These are phyloP conservation scores for Trichophyton verrucosum DNA, from an alignment of 2,329 filamentous ascomycete species.

Conservation along the genomic window DNA sequence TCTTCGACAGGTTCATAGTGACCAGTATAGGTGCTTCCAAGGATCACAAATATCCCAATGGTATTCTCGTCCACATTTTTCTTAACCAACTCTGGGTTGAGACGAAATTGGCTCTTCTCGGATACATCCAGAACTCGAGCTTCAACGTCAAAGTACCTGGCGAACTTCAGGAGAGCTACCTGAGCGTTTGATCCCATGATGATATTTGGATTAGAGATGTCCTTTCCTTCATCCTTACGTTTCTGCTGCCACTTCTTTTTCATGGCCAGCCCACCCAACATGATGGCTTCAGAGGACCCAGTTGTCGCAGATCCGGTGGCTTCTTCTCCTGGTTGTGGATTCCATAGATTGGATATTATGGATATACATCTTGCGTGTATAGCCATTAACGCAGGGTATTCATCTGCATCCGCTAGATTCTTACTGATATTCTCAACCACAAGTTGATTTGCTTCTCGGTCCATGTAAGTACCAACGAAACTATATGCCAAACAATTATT, in stretches of 20 bases:
- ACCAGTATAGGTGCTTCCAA: slow-evolving; percentile 61
- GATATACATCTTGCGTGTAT: slow-evolving; percentile 57
- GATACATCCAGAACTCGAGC: slow-evolving; percentile 52
- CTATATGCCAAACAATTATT: slow-evolving; percentile 21
- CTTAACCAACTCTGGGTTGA: slow-evolving; percentile 52
- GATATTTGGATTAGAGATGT: slow-evolving; percentile 54
- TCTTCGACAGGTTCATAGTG: slow-evolving; percentile 62
- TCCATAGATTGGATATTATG: slow-evolving; percentile 57
- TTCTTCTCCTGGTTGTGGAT: slow-evolving; percentile 47
- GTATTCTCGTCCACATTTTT: slow-evolving; percentile 63
- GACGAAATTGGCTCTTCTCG: slow-evolving; percentile 46
- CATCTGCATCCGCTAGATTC: slow-evolving; percentile 59
- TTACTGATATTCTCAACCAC: slow-evolving; percentile 58
- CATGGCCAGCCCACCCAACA: slow-evolving; percentile 60
- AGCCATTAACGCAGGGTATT: slow-evolving; percentile 47
- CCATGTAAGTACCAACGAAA: slow-evolving; percentile 63
- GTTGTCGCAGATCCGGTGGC: slow-evolving; percentile 59
- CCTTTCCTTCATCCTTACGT: slow-evolving; percentile 48
- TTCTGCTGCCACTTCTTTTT: slow-evolving; percentile 61
- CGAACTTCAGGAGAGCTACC: slow-evolving; percentile 61
- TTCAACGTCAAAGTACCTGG: slow-evolving; percentile 62
- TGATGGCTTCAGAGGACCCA: slow-evolving; percentile 59
- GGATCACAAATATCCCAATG: slow-evolving; percentile 61
- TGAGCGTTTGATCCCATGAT: slow-evolving; percentile 64
- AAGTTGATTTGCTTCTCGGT: slow-evolving; percentile 50